A percentile compares a stretch with the other conserved stretches of the same genome.
Evolutionary conservation across 1,139 yeast species (phyloP).

Genomic region (Suhomyces coccinellae): DNA sequence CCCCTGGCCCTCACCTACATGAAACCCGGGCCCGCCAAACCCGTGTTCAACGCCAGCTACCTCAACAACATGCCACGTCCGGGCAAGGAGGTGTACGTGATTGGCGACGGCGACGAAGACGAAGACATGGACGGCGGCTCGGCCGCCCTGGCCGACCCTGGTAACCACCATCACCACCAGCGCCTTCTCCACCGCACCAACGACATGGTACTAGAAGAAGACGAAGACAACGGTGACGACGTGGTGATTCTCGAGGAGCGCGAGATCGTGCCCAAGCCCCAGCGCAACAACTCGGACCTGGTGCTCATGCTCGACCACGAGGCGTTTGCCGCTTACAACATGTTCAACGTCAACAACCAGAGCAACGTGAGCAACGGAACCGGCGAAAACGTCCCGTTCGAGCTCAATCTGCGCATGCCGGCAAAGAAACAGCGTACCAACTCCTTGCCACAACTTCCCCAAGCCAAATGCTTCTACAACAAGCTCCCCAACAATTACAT

Average conservation of each 20-base stretch:
- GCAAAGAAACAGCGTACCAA: slow-evolving; percentile 62
- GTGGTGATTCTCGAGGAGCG: slow-evolving; percentile 23
- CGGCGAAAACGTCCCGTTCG: slow-evolving; percentile 16
- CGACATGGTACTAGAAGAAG: slow-evolving; percentile 11
- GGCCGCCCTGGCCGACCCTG: too few relatives aligned
- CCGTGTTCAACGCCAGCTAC: slow-evolving; percentile 14
- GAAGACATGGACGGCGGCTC: slow-evolving; percentile 15
- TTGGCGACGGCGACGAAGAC: slow-evolving; percentile 19
- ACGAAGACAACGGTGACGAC: slow-evolving; percentile 20
- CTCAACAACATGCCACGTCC: slow-evolving; percentile 9
- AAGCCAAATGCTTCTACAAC: slow-evolving; percentile 44
- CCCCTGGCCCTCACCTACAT: slow-evolving; percentile 8
- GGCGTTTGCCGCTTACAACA: slow-evolving; percentile 46
- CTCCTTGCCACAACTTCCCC: slow-evolving; percentile 70
- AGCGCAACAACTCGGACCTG: slow-evolving; percentile 42
- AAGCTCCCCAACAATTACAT: slow-evolving; percentile 41
- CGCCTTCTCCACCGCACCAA: slow-evolving; percentile 4
- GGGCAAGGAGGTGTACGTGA: slow-evolving; percentile 12
- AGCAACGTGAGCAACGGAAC: slow-evolving; percentile 4
- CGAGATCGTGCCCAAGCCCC: slow-evolving; percentile 15
- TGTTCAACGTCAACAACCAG: slow-evolving; percentile 36
- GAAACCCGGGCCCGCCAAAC: slow-evolving; percentile 4
- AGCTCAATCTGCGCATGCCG: slow-evolving; percentile 14
- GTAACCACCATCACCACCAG: too few relatives aligned
- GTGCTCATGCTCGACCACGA: slow-evolving; percentile 39